Evolutionary conservation across 23 red algal genomes (phyloP), one percentile per base, ranked within the genome.

Genomic region (Agarophyton chilense): DNA sequence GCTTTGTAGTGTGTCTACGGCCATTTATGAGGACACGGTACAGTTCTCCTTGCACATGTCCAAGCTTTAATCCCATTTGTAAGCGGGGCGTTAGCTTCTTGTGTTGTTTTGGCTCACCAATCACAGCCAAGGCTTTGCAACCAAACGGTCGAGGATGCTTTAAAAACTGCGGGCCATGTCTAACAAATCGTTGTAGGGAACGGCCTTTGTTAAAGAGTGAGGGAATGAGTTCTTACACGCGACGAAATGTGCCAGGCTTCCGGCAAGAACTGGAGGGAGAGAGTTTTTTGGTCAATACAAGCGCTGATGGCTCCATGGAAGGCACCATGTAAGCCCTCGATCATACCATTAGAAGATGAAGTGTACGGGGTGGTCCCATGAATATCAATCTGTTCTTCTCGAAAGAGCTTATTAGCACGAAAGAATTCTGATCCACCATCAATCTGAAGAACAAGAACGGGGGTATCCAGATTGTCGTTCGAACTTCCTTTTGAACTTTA

Each of bases 221-320:
- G 24, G 13, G 24, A 84, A 17, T 33, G 53, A 54, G 63, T 84
- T 84, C 62, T 84, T 84, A 24, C 40, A 45, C 13, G 4, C 18
- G 3, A n/a, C 34, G 35, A 61, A 14, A 58, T 81, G 77, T 9
- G 16, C 8, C 13, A 61, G 19, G 77, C 77, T 4, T 81, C 45
- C 26, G 3, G 45, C 2, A 44, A 81, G 52, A 57, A 81, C n/a
- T 31, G 17, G 24, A 81, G 13, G 4, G 77, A 18, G 29, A 81
- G 34, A 12, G 16, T 1, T 35, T 14, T 26, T 55, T 81, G 46
- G 4, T 19, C 29, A 32, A 81, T 16, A 32, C 46, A 81, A 26
- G 42, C 34, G 3, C 0, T 58, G 16, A 10, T 11, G 10, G 52
- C 52, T 10, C 77, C 52, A 58, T 34, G 54, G 0, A 81, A 26